phyloP scores from a whole-genome alignment of 257 asterid genomes.

The Solanum sejunctum region DNA sequence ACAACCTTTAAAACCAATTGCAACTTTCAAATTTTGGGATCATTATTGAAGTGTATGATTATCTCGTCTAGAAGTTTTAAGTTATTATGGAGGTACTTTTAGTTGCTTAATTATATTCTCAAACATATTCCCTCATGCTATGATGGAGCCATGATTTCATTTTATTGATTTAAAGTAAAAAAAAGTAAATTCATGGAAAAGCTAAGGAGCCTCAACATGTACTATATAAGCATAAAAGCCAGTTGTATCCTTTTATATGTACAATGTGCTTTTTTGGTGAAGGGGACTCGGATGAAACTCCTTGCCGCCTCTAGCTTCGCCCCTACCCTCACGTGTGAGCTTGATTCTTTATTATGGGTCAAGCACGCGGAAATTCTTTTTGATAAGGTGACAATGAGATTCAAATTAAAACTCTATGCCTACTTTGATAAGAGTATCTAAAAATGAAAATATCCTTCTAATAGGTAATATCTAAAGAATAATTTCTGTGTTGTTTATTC shows the following conservation, averaged over 20 bases:
- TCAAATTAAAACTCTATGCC: background rate
- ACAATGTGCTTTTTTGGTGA: no score
- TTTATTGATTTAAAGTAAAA: background rate
- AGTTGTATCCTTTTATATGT: background rate
- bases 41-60: background rate
- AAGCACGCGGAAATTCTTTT: background rate
- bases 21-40: background rate
- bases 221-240: background rate
- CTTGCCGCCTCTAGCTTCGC: background rate
- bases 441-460: background rate
- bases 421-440: background rate
- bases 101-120: background rate
- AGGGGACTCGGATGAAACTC: background rate
- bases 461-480: background rate
- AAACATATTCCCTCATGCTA: background rate
- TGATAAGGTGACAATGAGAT: background rate
- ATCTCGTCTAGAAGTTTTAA: background rate
- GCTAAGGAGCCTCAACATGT: background rate
- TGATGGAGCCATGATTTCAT: background rate
- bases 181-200: background rate
- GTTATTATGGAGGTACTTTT: background rate
- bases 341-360: background rate
- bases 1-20: background rate
- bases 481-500: background rate
- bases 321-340: background rate